Evolutionary conservation across 2,329 filamentous ascomycete genomes (phyloP), one percentile per base, ranked within the genome.

Genomic region (Colletotrichum karsti): DNA sequence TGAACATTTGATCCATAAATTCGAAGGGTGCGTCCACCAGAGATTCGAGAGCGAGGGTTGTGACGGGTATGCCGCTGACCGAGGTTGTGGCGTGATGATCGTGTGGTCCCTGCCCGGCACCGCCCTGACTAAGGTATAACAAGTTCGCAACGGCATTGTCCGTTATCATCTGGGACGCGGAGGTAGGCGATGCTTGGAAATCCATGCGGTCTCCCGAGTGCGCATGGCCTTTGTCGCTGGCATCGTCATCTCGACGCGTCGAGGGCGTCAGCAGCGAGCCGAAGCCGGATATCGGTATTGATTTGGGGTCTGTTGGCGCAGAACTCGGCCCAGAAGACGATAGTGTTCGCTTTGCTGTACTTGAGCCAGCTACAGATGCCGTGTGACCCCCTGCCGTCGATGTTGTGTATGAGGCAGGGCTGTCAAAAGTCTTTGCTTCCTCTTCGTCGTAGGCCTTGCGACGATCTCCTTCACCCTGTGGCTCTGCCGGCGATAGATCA

Each of bases 101-200:
- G 48, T 30, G 57, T 3, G 48, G 35, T 2, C 41, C 35, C 20
- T 58, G 57, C 4, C 30, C 51, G 2, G 59, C 39, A 12, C 77
- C 76, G 10, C 76, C 74, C 35, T 78, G 77, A 33, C 78, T 77
- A 12, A 80, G 74, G 51, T 76, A 77, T 1, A 80, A 72, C 1
- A 80, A 72, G 46, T 78, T 77, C 7, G 77, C 78, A 7, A 80
- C 79, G 5, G 79, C 79, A 7, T 70, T 78, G 13, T 80, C 77
- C 2, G 77, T 77, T 7, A 65, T 5, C 7, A 69, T 15, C 33
- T 78, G 77, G 5, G 74, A 74, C 9, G 72, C 73, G 8, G 75
- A 70, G 1, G 71, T 58, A 0, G 77, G 73, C 1, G 73, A 71
- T 0, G 67, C 37, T 2, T 63, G 59, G 15, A 51, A 64, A 4